Evolutionary conservation across 1,284 basidiomycete genomes (phyloP).

Genomic region (Neonothopanus nambi): DNA sequence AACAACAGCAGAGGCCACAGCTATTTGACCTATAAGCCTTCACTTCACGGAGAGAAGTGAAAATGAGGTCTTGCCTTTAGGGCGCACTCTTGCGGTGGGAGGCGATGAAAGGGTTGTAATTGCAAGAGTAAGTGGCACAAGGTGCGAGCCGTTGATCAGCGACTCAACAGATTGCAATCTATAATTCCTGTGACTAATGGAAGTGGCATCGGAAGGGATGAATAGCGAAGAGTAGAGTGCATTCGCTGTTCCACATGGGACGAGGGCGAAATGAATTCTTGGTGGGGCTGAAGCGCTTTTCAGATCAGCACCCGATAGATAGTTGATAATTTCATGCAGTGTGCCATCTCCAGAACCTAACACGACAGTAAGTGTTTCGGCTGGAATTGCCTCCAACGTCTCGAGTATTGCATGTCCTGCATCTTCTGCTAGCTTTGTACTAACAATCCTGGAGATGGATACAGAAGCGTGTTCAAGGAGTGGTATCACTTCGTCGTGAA

Average conservation of each 20-base stretch:
- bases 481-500: conserved; percentile 63
- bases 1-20: conserved; percentile 59
- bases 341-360: conserved; percentile 91
- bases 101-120: conserved; percentile 47
- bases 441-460: conserved; percentile 40
- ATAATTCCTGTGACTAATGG: conserved; percentile 36
- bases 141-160: conserved; percentile 39
- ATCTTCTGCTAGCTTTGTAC: conserved; percentile 56
- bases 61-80: conserved; percentile 18
- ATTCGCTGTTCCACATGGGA: conserved; percentile 92
- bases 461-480: conserved; percentile 49
- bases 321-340: conserved; percentile 80
- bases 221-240: conserved; percentile 80
- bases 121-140: conserved; percentile 57
- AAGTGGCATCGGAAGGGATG: conserved; percentile 33
- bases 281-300: conserved; percentile 21
- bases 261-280: conserved; percentile 47
- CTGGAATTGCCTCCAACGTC: conserved; percentile 32
- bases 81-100: conserved; percentile 24
- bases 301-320: conserved; percentile 40
- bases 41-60: not conserved
- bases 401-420: conserved; percentile 56
- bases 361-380: conserved; percentile 47
- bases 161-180: conserved; percentile 55
- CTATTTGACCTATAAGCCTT: conserved; percentile 8